Evolutionary conservation across 306 rosid genomes (phyloP), one percentile per base, ranked within the genome.

Genomic region (Pterocarpus santalinus): DNA sequence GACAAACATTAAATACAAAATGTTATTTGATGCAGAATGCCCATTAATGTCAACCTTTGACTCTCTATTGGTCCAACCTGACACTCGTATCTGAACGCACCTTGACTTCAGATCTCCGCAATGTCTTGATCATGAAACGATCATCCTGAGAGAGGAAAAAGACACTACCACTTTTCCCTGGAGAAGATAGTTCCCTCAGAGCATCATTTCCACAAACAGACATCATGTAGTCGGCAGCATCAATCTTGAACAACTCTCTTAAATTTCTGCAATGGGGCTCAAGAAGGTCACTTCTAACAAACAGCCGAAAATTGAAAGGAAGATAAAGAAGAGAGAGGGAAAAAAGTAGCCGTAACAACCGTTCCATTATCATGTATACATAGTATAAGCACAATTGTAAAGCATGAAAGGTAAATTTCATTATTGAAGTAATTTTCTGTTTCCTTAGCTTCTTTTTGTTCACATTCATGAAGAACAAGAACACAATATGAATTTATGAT

Each of bases 221-320:
- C 91, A 92, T 92, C 97, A 92, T 92, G 87, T 92, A 92, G 81
- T 92, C 92, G 1, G 97, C 95, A 73, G 97, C 88, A 77, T 92
- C 95, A 82, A 92, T 92, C 88, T 89, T 91, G 87, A 92, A 92
- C 94, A 91, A 30, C 82, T 91, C 97, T 86, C 95, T 88, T 67
- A 91, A 85, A 83, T 90, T 87, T 89, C 95, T 90, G 84, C 41
- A 82, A 55, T 10, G 32, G 72, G 5, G 41, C 64, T 73, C 41
- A 78, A 52, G 32, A 66, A 79, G 56, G 80, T 72, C 34, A 74
- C 10, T 56, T 17, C 55, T 22, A 47, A 62, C 63, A 72, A 35
- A 49, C 52, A 16, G 11, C 62, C 34, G 22, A 35, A 84, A 77
- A 68, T 32, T 30, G 57, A 60, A 58, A 53, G 41, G 63, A 47